Evolutionary conservation across 2,329 filamentous ascomycete species (phyloP).

Genomic region (Elsinoe australis): DNA sequence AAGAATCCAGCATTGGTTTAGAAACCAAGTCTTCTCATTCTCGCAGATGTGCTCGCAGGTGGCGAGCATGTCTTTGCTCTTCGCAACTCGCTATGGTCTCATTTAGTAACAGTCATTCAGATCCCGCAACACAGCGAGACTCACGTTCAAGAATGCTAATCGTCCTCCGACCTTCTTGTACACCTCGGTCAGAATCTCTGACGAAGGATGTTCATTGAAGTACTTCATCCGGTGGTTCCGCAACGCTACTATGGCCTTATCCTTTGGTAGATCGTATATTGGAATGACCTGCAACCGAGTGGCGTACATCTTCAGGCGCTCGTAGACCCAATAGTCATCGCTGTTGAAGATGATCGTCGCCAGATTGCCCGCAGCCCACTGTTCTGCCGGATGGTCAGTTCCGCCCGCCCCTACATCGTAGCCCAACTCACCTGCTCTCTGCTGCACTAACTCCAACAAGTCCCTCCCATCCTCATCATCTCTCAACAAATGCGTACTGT

Average conservation of each 20-base stretch:
- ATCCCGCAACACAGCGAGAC: not conserved
- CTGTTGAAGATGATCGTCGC: constrained; percentile 92
- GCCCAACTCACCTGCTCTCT: constrained; percentile 54
- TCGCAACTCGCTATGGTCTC: constrained; percentile 76
- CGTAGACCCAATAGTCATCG: constrained; percentile 98
- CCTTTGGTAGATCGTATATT: constrained; percentile 73
- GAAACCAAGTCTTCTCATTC: constrained; percentile 68
- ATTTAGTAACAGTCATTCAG: no score
- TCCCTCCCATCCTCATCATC: constrained; percentile 92
- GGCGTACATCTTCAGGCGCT: constrained; percentile 82
- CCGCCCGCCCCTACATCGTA: not conserved
- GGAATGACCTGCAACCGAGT: constrained; percentile 92
- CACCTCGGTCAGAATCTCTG: constrained; percentile 60
- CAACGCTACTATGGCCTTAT: constrained; percentile 68
- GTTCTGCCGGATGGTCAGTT: constrained; percentile 53
- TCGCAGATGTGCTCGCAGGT: constrained; percentile 67
- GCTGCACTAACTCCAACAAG: constrained; percentile 86
- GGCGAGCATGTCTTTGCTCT: constrained; percentile 67
- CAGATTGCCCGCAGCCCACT: constrained; percentile 88
- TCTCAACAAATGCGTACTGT: constrained; percentile 82
- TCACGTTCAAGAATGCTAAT: constrained; percentile 67
- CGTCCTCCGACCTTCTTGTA: constrained; percentile 84
- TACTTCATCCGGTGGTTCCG: constrained; percentile 74
- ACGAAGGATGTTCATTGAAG: constrained; percentile 53
- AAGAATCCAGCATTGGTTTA: constrained; percentile 72